Conservation (phyloP, 441 rosid species). For the Erysimum pusillum region DNA sequence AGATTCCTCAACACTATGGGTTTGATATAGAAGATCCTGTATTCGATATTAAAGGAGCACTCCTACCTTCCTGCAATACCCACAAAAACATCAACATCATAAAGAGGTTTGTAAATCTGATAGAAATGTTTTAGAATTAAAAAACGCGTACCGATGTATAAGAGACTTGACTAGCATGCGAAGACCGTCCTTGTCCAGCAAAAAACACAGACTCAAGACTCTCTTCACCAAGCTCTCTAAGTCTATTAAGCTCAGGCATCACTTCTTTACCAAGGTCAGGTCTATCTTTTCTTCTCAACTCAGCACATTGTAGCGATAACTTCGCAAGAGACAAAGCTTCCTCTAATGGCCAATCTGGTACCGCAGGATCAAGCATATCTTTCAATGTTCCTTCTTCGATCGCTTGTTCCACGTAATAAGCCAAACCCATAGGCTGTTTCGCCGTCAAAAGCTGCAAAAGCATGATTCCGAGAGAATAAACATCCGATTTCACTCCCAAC, state of each 20-base stretch:
- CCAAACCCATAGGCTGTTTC: slow-evolving; percentile 72
- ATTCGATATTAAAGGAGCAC: slow-evolving; percentile 41
- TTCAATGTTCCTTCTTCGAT: slow-evolving; percentile 56
- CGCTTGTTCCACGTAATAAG: slow-evolving; percentile 55
- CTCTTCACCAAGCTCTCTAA: slow-evolving; percentile 67
- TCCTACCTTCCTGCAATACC: slow-evolving; percentile 43
- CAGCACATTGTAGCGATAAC: slow-evolving; percentile 65
- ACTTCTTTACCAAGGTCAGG: slow-evolving; percentile 72
- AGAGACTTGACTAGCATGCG: slow-evolving; percentile 46
- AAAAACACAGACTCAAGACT: slow-evolving; percentile 44
- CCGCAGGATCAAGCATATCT: slow-evolving; percentile 63
- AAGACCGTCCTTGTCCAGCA: slow-evolving; percentile 46
- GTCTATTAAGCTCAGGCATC: slow-evolving; percentile 62
- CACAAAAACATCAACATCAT: slow-evolving; percentile 9
- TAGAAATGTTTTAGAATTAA: neutral
- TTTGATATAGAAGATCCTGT: slow-evolving; percentile 42
- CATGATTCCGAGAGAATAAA: slow-evolving; percentile 68
- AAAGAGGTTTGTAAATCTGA: neutral
- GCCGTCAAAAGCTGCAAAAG: slow-evolving; percentile 72
- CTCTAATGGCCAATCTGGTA: slow-evolving; percentile 72
- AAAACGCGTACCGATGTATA: slow-evolving; percentile 52
- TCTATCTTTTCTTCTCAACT: slow-evolving; percentile 71
- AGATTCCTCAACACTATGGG: slow-evolving; percentile 37
- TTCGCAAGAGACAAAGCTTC: slow-evolving; percentile 63
- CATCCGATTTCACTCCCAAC: slow-evolving; percentile 77